Evolutionary conservation across 2,329 filamentous ascomycete species (phyloP).

Genomic region (Botrytis fragariae): DNA sequence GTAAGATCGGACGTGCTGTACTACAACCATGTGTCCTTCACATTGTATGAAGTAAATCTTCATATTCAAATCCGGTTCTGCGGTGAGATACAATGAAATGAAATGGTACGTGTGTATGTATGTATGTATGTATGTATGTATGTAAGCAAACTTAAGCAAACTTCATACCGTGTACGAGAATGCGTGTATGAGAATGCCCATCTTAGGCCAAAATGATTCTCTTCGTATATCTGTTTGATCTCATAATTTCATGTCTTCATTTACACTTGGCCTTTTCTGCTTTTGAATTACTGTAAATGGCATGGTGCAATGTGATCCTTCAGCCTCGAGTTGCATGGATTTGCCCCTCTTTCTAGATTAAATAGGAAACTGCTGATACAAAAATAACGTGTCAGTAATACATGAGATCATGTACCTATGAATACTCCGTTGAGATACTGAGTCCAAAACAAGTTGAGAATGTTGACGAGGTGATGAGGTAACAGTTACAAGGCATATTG

Average conservation of each 20-base stretch:
- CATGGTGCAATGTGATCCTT: constrained; percentile 14
- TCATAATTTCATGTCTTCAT: constrained; percentile 1
- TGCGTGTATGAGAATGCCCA: background rate
- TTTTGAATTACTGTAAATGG: background rate
- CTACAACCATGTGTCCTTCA: background rate
- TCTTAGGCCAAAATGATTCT: background rate
- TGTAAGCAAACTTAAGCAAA: constrained; percentile 8
- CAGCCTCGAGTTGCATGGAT: constrained; percentile 1
- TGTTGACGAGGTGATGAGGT: background rate
- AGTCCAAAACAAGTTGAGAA: constrained; percentile 7
- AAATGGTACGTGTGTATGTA: background rate
- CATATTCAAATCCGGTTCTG: background rate
- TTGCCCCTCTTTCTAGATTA: background rate
- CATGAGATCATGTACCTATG: constrained; percentile 1
- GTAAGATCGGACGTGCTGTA: constrained; percentile 15
- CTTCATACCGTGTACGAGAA: background rate
- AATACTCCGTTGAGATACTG: background rate
- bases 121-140: too few species aligned
- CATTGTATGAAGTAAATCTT: constrained; percentile 2
- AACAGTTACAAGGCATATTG: background rate
- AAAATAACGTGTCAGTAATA: constrained; percentile 5
- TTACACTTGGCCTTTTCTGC: background rate
- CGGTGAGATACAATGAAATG: background rate
- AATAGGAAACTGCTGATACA: constrained; percentile 1
- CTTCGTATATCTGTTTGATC: constrained; percentile 9